These are phyloP conservation scores for Arthrobotrys entomopaga DNA, from an alignment of 2,329 filamentous ascomycete species.

Conservation along the genomic window DNA sequence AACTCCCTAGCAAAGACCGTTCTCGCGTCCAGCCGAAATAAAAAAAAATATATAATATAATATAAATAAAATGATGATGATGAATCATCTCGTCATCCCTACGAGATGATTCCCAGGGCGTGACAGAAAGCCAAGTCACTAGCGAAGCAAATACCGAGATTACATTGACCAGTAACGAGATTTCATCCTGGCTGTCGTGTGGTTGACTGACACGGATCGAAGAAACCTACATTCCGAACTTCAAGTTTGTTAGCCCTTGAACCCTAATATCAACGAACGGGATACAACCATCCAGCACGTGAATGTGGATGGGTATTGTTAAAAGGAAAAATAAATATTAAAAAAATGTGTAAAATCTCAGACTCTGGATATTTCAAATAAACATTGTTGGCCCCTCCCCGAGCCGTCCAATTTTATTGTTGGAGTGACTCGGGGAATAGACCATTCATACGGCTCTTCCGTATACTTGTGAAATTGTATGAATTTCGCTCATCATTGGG, in stretches of 20 bases:
- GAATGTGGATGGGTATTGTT: background rate
- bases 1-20: too few relatives aligned
- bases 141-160: too few relatives aligned
- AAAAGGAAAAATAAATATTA: background rate
- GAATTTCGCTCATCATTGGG: conserved; percentile 55
- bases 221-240: background rate
- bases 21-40: too few relatives aligned
- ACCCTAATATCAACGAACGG: background rate
- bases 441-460: conserved; percentile 56
- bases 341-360: conserved; percentile 24
- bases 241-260: background rate
- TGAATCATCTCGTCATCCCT: too few relatives aligned
- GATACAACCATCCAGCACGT: background rate
- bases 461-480: conserved; percentile 50
- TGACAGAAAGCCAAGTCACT: too few relatives aligned
- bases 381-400: conserved; percentile 48
- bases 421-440: conserved; percentile 11
- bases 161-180: too few relatives aligned
- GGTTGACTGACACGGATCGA: background rate
- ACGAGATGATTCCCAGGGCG: too few relatives aligned
- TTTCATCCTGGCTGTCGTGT: background rate
- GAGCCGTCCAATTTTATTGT: conserved; percentile 4
- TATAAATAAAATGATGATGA: too few relatives aligned
- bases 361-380: conserved; percentile 55
- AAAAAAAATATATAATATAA: too few relatives aligned